Evolutionary conservation across 371 early-diverging fungal species (phyloP).

Genomic region (Dinochytrium kinnereticum): DNA sequence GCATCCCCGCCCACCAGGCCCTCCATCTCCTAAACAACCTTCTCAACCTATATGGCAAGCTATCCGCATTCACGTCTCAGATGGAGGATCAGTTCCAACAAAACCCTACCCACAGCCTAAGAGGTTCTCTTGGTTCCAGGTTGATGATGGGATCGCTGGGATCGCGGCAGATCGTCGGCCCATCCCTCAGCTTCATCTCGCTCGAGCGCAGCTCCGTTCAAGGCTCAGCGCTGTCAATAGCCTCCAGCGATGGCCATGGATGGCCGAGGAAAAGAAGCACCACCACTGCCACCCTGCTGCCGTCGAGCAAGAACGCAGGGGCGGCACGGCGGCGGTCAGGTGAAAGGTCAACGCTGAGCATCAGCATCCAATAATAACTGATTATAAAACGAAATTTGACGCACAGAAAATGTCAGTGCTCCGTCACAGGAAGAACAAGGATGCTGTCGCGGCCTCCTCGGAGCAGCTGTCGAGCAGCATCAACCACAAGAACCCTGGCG

Average conservation of each 20-base stretch:
- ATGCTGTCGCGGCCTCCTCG: conserved; percentile 20
- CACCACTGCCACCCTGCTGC: background rate
- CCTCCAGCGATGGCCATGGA: conserved; percentile 5
- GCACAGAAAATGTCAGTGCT: conserved; percentile 19
- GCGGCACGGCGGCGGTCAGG: too few relatives aligned
- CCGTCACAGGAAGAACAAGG: conserved; percentile 10
- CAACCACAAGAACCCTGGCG: conserved; percentile 29
- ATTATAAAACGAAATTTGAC: background rate
- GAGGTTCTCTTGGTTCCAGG: conserved; percentile 6
- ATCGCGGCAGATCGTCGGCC: background rate
- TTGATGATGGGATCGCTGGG: conserved; percentile 10
- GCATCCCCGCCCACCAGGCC: background rate
- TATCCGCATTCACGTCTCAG: background rate
- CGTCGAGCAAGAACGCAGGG: too few relatives aligned
- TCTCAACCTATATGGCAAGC: background rate
- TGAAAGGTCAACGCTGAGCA: too few relatives aligned
- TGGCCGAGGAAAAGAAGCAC: background rate
- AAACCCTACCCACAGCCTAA: background rate
- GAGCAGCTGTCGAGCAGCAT: conserved; percentile 21
- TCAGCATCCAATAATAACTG: too few relatives aligned
- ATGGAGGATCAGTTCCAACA: background rate
- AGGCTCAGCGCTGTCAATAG: background rate
- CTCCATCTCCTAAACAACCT: background rate
- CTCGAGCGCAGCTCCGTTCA: background rate
- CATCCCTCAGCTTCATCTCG: conserved; percentile 2